phyloP scores from a whole-genome alignment of 352 stramenopile genomes.

The Phytophthora uliginosa region DNA sequence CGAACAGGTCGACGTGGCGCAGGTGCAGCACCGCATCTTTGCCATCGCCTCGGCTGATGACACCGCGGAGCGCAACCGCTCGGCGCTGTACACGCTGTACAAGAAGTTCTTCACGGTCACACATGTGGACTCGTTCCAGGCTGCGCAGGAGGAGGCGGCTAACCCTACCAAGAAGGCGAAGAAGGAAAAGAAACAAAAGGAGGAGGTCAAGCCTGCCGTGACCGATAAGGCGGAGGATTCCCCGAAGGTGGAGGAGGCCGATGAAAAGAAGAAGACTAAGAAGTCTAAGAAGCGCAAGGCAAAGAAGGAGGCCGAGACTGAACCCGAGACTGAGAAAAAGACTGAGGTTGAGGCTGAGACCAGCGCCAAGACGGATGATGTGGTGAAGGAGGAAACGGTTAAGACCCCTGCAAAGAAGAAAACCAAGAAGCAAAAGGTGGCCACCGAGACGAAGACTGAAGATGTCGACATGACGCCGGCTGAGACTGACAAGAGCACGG shows the following conservation, averaged over 20 bases:
- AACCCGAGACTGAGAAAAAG: slow-evolving; percentile 43
- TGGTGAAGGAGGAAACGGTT: slow-evolving; percentile 14
- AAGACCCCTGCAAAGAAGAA: slow-evolving; percentile 45
- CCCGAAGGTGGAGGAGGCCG: slow-evolving; percentile 12
- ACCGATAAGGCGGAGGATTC: slow-evolving; percentile 18
- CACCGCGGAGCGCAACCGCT: slow-evolving; percentile 83
- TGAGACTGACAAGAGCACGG: slow-evolving; percentile 37
- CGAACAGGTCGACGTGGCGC: slow-evolving; percentile 62
- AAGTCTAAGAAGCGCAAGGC: slow-evolving; percentile 63
- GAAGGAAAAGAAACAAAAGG: slow-evolving; percentile 54
- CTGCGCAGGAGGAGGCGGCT: slow-evolving; percentile 45
- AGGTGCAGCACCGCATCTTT: slow-evolving; percentile 87
- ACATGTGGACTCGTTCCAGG: slow-evolving; percentile 83
- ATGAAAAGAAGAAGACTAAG: slow-evolving; percentile 52
- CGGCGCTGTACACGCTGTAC: slow-evolving; percentile 83
- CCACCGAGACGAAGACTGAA: slow-evolving; percentile 23
- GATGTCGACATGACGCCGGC: slow-evolving; percentile 27
- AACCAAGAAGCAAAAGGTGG: slow-evolving; percentile 49
- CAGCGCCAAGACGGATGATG: slow-evolving; percentile 42
- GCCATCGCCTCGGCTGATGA: slow-evolving; percentile 78
- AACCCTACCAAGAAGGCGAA: slow-evolving; percentile 41
- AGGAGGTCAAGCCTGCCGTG: slow-evolving; percentile 43
- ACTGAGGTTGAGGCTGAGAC: slow-evolving; percentile 18
- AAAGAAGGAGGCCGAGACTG: slow-evolving; percentile 33
- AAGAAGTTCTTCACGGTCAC: slow-evolving; percentile 76